A percentile compares a stretch with the other conserved stretches of the same genome.
These are phyloP conservation scores for Pichia membranifaciens DNA, from an alignment of 805 yeast genomes.

Conservation along the genomic window DNA sequence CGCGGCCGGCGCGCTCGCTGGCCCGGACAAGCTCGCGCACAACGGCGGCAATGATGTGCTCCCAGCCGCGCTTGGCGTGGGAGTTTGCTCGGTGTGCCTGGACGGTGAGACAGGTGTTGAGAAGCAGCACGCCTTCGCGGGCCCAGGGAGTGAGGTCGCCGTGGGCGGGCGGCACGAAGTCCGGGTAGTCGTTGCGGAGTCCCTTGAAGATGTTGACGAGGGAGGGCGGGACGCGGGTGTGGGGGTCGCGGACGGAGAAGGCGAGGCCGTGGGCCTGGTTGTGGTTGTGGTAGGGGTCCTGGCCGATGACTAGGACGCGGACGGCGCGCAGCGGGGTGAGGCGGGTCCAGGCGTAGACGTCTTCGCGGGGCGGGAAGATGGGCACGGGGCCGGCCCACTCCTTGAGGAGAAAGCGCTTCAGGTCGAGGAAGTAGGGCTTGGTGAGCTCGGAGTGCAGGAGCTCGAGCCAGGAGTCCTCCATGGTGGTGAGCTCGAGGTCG, in stretches of 20 bases:
- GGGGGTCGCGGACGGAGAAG: constrained; percentile 79
- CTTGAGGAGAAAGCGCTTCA: constrained; percentile 56
- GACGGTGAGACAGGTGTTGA: constrained; percentile 87
- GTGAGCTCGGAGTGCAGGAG: constrained; percentile 64
- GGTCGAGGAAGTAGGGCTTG: constrained; percentile 73
- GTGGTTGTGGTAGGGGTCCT: constrained; percentile 90
- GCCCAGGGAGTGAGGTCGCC: constrained; percentile 85
- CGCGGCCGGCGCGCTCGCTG: constrained; percentile 24
- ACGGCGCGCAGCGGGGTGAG: constrained; percentile 71
- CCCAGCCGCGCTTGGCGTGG: constrained; percentile 92
- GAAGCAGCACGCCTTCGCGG: constrained; percentile 73
- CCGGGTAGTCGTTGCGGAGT: constrained; percentile 59
- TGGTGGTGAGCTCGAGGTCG: constrained; percentile 57
- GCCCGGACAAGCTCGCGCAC: constrained; percentile 29
- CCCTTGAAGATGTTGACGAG: constrained; percentile 82
- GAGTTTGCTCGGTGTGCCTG: constrained; percentile 91
- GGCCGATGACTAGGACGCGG: constrained; percentile 81
- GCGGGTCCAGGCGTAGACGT: constrained; percentile 88
- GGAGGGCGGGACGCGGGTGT: constrained; percentile 81
- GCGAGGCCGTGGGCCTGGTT: constrained; percentile 98
- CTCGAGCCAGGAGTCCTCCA: constrained; percentile 77
- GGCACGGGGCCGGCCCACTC: constrained; percentile 38
- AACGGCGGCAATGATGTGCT: constrained; percentile 71
- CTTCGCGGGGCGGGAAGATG: constrained; percentile 71
- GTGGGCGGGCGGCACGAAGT: constrained; percentile 53